These are phyloP conservation scores for Babesia bovis DNA, from an alignment of 169 alveolate genomes.

Conservation along the genomic window DNA sequence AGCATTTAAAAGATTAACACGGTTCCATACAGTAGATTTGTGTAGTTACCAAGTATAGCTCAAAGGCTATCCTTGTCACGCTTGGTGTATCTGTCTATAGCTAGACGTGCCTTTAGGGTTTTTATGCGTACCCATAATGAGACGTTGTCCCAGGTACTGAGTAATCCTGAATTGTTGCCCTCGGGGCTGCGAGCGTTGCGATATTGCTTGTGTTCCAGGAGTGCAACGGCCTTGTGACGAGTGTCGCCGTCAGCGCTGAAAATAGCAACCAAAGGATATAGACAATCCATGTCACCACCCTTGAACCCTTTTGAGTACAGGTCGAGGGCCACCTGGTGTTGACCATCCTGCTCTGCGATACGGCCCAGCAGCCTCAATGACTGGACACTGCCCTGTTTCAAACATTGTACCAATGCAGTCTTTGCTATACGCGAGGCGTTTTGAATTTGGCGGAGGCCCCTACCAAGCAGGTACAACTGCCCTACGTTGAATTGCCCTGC, in stretches of 20 bases:
- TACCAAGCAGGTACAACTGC: slow-evolving; percentile 6
- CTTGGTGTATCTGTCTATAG: neutral
- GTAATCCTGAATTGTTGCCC: neutral
- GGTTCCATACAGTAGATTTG: too few relatives aligned
- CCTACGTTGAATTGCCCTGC: slow-evolving; percentile 25
- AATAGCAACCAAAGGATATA: slow-evolving; percentile 34
- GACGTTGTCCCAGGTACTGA: slow-evolving; percentile 3
- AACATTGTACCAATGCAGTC: slow-evolving; percentile 16
- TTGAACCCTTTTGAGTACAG: slow-evolving; percentile 51
- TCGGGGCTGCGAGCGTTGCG: slow-evolving; percentile 19
- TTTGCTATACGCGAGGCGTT: neutral
- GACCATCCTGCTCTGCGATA: slow-evolving; percentile 26
- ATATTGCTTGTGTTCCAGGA: slow-evolving; percentile 54
- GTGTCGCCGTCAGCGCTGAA: slow-evolving; percentile 3
- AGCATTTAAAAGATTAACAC: too few relatives aligned
- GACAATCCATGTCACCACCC: slow-evolving; percentile 58
- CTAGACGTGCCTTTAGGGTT: slow-evolving; percentile 16
- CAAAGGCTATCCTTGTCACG: slow-evolving; percentile 9
- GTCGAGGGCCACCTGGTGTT: slow-evolving; percentile 21
- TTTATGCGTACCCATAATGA: slow-evolving; percentile 13
- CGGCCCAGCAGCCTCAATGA: slow-evolving; percentile 27
- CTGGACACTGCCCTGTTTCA: slow-evolving; percentile 38
- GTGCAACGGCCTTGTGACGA: slow-evolving; percentile 38
- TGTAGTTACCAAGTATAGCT: too few relatives aligned
- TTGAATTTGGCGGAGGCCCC: slow-evolving; percentile 1